Evolutionary conservation across 192 early-diverging fungal genomes (phyloP).

Genomic region (Coemansia sp.): DNA sequence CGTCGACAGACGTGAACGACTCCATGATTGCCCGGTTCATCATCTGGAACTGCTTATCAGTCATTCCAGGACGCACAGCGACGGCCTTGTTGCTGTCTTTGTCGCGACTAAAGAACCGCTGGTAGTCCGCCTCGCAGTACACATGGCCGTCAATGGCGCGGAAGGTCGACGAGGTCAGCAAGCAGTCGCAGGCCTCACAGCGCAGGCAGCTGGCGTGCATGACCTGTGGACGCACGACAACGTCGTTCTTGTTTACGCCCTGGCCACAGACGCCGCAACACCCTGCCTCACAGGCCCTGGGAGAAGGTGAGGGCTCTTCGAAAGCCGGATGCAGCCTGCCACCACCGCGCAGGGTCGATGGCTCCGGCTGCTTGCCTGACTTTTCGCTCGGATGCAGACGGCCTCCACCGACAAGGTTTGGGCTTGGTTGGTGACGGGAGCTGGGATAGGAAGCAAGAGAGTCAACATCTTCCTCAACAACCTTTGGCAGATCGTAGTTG

Average conservation of each 20-base stretch:
- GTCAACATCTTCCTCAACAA: constrained; percentile 54
- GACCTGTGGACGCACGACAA: constrained; percentile 47
- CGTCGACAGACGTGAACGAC: constrained; percentile 56
- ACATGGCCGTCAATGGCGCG: constrained; percentile 52
- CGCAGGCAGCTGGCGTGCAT: constrained; percentile 55
- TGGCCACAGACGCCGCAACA: constrained; percentile 53
- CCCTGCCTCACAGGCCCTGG: constrained; percentile 30
- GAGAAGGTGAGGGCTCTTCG: not conserved
- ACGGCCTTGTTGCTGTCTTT: constrained; percentile 17
- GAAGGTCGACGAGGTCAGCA: constrained; percentile 53
- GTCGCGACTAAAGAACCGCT: constrained; percentile 25
- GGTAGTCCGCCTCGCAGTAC: constrained; percentile 52
- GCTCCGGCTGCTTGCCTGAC: constrained; percentile 5
- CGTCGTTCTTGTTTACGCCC: constrained; percentile 41
- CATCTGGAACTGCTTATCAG: constrained; percentile 36
- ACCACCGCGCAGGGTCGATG: constrained; percentile 38
- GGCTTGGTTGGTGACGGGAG: constrained; percentile 25
- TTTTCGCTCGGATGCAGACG: not conserved
- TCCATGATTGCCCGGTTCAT: constrained; percentile 57
- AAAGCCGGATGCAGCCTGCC: constrained; percentile 28
- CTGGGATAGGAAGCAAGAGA: constrained; percentile 47
- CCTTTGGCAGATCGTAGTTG: constrained; percentile 43
- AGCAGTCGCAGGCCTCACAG: constrained; percentile 53
- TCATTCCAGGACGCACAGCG: constrained; percentile 31
- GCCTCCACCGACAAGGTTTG: constrained; percentile 41